These are phyloP conservation scores for Fomitiporia mediterranea DNA, from an alignment of 1,284 basidiomycete genomes.

Conservation along the genomic window DNA sequence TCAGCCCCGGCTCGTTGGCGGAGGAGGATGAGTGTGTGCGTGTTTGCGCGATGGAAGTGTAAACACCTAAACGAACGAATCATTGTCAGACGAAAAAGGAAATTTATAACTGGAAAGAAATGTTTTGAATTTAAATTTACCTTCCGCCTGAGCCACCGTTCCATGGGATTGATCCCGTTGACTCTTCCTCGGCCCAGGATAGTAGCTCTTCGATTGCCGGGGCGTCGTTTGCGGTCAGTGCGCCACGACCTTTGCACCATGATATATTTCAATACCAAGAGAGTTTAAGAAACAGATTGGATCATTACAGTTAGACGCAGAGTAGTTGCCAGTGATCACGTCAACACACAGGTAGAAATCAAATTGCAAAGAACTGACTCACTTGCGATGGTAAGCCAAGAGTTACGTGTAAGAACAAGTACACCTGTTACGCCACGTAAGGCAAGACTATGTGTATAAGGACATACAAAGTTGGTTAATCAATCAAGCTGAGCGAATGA, in stretches of 20 bases:
- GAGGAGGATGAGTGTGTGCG: conserved; percentile 18
- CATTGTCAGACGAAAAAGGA: not conserved
- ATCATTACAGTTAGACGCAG: not conserved
- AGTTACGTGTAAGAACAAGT: conserved; percentile 14
- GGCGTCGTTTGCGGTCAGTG: conserved; percentile 9
- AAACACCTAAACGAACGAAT: conserved; percentile 8
- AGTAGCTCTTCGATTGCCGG: conserved; percentile 6
- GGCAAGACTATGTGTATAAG: not conserved
- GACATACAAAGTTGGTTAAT: not conserved
- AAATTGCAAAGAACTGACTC: too few relatives aligned
- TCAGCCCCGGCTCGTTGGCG: not conserved
- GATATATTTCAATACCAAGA: too few relatives aligned
- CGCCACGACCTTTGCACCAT: conserved; percentile 12
- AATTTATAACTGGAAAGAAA: not conserved
- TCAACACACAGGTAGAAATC: too few relatives aligned
- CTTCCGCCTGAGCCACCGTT: conserved; percentile 9
- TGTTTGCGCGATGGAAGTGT: conserved; percentile 15
- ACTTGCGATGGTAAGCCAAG: conserved; percentile 20
- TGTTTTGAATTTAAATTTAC: not conserved
- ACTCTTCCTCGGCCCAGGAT: conserved; percentile 10
- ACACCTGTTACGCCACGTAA: conserved; percentile 13
- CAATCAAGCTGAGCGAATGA: not conserved
- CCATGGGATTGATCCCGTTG: conserved; percentile 18
- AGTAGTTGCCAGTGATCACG: too few relatives aligned
- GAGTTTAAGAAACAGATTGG: too few relatives aligned